Percentiles rank a stretch among this genome's conserved stretches.
phyloP scores from a whole-genome alignment of 192 early-diverging fungal genomes.

The Lunasporangiospora selenospora region DNA sequence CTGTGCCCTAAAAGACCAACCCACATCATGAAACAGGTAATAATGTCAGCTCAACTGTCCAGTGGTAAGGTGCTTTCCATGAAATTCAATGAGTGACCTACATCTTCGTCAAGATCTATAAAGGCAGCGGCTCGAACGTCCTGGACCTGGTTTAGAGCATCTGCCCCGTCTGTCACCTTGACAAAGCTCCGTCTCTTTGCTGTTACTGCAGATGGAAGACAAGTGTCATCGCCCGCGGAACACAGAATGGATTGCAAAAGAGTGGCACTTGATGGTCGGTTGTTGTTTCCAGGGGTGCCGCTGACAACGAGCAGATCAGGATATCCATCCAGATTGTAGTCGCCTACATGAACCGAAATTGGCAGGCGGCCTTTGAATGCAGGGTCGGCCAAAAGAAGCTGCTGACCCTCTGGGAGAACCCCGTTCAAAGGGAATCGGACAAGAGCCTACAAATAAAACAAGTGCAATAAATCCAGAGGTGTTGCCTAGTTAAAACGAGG shows the following conservation, averaged over 20 bases:
- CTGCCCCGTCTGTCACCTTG: conserved; percentile 69
- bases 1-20: conserved; percentile 70
- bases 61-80: too few relatives aligned
- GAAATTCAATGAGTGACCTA: conserved; percentile 46
- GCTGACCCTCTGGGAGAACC: conserved; percentile 56
- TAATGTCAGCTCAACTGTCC: too few relatives aligned
- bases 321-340: conserved; percentile 91
- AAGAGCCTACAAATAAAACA: conserved; percentile 36
- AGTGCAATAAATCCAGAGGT: background rate
- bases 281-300: conserved; percentile 42
- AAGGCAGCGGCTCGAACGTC: conserved; percentile 73
- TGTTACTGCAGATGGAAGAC: conserved; percentile 47
- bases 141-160: conserved; percentile 56
- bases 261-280: conserved; percentile 58
- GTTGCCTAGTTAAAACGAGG: too few relatives aligned
- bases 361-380: conserved; percentile 62
- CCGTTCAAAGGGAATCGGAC: conserved; percentile 47
- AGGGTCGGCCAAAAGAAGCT: conserved; percentile 48
- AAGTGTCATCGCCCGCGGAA: conserved; percentile 40
- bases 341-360: conserved; percentile 67
- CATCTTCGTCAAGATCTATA: conserved; percentile 92
- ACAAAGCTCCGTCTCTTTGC: conserved; percentile 68
- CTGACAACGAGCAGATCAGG: conserved; percentile 85
- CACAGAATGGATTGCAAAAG: conserved; percentile 75
- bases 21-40: too few relatives aligned